These are phyloP conservation scores for Diaporthe eres DNA, from an alignment of 2,329 filamentous ascomycete genomes.

Conservation along the genomic window DNA sequence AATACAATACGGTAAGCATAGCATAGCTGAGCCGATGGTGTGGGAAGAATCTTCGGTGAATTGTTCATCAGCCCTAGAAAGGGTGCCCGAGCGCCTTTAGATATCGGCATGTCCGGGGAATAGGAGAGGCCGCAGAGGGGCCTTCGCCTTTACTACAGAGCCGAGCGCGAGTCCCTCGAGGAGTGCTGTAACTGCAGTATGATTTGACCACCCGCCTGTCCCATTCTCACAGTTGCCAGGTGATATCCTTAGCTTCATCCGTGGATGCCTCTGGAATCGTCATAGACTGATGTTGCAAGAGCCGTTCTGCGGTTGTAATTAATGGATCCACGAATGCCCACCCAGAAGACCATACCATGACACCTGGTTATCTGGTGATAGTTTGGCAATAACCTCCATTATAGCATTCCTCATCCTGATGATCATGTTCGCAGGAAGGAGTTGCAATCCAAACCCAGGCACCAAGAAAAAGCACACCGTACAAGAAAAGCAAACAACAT, in stretches of 20 bases:
- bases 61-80: not conserved
- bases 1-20: not conserved
- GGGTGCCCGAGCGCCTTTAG: not conserved
- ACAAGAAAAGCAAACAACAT: not conserved
- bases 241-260: not conserved
- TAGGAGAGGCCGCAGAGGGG: not conserved
- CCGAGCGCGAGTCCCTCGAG: not conserved
- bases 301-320: not conserved
- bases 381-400: not conserved
- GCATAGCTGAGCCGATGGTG: not conserved
- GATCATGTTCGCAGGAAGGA: not conserved
- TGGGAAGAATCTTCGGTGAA: not conserved
- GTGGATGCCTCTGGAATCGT: not conserved
- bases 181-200: not conserved
- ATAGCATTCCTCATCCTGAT: not conserved
- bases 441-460: not conserved
- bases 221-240: constrained; percentile 19
- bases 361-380: not conserved
- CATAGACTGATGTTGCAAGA: not conserved
- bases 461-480: not conserved
- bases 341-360: not conserved
- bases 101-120: not conserved
- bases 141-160: not conserved
- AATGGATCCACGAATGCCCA: not conserved
- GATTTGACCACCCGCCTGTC: too few species aligned